Conservation (phyloP, 768 basidiomycete species). For the Stropharia rugosoannulata region DNA sequence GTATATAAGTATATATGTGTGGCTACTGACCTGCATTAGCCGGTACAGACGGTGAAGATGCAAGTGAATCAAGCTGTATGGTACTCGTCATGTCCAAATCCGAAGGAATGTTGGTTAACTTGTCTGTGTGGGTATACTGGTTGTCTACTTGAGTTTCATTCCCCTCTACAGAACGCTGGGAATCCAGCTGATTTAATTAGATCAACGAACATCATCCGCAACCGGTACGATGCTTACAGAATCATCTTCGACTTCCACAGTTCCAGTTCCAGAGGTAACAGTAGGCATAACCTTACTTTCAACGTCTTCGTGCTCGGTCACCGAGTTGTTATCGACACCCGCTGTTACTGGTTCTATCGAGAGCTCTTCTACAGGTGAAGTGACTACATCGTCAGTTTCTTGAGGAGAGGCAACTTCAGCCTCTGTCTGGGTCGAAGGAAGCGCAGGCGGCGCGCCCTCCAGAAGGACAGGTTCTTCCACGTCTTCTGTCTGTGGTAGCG, state of each 20-base stretch:
- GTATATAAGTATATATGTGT: conserved; percentile 7
- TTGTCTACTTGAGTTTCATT: background rate
- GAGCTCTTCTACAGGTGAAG: background rate
- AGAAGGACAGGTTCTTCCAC: no score
- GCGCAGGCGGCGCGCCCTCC: no score
- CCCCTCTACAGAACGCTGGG: background rate
- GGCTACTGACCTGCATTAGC: conserved; percentile 4
- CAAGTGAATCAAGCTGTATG: background rate
- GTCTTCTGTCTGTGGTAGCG: no score
- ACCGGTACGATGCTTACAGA: background rate
- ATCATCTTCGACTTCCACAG: conserved; percentile 2
- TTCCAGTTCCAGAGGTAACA: background rate
- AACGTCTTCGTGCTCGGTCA: background rate
- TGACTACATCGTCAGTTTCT: background rate
- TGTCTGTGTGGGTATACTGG: background rate
- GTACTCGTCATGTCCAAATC: background rate
- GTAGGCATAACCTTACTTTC: background rate
- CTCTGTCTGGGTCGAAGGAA: no score
- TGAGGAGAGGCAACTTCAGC: background rate
- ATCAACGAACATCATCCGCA: background rate
- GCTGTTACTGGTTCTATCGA: background rate
- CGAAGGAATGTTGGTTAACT: background rate
- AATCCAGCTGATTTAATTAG: background rate
- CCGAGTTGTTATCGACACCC: no score
- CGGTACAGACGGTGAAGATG: background rate